Evolutionary conservation across 2,329 filamentous ascomycete genomes (phyloP).

Genomic region (Paecilomyces niveus): DNA sequence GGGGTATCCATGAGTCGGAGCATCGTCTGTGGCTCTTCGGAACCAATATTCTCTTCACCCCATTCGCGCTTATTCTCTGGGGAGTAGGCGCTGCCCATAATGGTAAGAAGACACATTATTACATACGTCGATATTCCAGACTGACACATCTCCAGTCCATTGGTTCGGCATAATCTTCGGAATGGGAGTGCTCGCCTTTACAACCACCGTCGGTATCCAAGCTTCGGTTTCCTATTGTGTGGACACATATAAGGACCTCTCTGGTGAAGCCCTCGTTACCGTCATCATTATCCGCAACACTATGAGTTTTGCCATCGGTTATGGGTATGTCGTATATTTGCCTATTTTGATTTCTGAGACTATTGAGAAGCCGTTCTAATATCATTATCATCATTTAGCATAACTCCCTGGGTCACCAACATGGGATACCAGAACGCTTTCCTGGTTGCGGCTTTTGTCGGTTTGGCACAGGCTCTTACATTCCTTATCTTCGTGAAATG

Average conservation of each 20-base stretch:
- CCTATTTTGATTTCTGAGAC: not conserved
- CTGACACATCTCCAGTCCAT: constrained; percentile 24
- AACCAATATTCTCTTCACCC: constrained; percentile 5
- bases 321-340: constrained; percentile 22
- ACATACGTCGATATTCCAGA: not conserved
- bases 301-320: constrained; percentile 28
- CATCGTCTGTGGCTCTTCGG: constrained; percentile 16
- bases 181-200: constrained; percentile 40
- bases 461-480: constrained; percentile 32
- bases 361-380: not conserved
- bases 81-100: constrained; percentile 44
- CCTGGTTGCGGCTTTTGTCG: constrained; percentile 33
- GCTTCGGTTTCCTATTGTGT: constrained; percentile 42
- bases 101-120: not conserved
- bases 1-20: constrained; percentile 19
- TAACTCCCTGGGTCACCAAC: constrained; percentile 39
- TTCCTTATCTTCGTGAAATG: constrained; percentile 44
- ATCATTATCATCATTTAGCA: constrained; percentile 13
- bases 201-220: constrained; percentile 39
- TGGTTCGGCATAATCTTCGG: constrained; percentile 45
- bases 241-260: constrained; percentile 43
- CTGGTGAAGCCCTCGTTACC: constrained; percentile 44
- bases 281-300: constrained; percentile 45
- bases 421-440: constrained; percentile 41
- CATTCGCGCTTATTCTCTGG: constrained; percentile 7